phyloP scores from a whole-genome alignment of 805 yeast genomes.

The Sugiyamaella boreocaroliniensis region DNA sequence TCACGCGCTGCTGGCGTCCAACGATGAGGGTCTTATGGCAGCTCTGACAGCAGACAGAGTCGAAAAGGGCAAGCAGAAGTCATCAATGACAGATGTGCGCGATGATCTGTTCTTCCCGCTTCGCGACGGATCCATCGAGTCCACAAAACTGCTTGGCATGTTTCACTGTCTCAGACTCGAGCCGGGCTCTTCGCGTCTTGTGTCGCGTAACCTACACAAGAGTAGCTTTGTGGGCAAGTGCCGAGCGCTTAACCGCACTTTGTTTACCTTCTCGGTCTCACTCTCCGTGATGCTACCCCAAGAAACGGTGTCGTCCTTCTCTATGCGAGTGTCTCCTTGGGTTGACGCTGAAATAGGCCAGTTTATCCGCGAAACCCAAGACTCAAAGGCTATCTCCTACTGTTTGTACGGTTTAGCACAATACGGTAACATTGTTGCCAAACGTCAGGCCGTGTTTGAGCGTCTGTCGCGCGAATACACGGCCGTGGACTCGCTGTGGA shows the following conservation, averaged over 20 bases:
- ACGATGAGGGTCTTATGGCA: slow-evolving; percentile 2
- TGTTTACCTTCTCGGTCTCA: slow-evolving; percentile 6
- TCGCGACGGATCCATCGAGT: slow-evolving; percentile 4
- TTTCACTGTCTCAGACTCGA: slow-evolving; percentile 7
- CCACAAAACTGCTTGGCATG: slow-evolving; percentile 2
- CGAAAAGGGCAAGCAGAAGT: background rate
- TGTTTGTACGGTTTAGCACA: slow-evolving; percentile 17
- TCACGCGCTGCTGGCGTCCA: slow-evolving; percentile 6
- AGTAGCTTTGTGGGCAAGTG: slow-evolving; percentile 8
- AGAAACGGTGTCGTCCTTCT: slow-evolving; percentile 2
- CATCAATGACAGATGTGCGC: background rate
- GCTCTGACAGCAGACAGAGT: background rate
- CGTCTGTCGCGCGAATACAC: slow-evolving; percentile 4
- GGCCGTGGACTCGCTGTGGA: slow-evolving; percentile 9
- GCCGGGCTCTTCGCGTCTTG: background rate
- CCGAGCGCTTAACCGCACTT: background rate
- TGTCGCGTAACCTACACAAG: slow-evolving; percentile 1
- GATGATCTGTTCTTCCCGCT: slow-evolving; percentile 11
- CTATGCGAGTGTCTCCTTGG: slow-evolving; percentile 7
- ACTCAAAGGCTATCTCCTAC: slow-evolving; percentile 1
- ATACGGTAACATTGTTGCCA: slow-evolving; percentile 12
- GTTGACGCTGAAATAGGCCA: slow-evolving; percentile 11
- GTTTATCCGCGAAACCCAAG: slow-evolving; percentile 2
- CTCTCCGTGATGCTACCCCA: slow-evolving; percentile 1
- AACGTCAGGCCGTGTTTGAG: slow-evolving; percentile 12